Conservation (phyloP, 208 protist genomes). For the Leptomonas pyrrhocoris region DNA sequence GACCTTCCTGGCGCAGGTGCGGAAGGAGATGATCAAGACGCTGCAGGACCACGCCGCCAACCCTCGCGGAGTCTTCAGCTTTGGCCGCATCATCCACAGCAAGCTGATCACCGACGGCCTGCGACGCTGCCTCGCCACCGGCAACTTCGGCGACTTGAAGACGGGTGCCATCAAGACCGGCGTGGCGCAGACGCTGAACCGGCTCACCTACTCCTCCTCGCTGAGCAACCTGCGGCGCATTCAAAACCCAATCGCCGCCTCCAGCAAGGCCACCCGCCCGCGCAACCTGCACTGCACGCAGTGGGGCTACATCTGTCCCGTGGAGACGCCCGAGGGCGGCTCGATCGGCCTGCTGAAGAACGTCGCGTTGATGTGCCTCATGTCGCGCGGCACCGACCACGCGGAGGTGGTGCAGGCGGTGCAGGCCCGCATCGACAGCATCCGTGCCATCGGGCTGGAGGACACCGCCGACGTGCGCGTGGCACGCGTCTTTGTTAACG, state of each 20-base stretch:
- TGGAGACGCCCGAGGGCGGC: conserved; percentile 99
- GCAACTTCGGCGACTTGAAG: conserved; percentile 98
- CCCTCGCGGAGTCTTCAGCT: conserved; percentile 55
- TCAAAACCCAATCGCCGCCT: conserved; percentile 98
- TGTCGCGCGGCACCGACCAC: conserved; percentile 97
- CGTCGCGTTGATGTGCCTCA: conserved; percentile 97
- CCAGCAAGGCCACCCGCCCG: conserved; percentile 99
- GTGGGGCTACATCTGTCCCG: conserved; percentile 99
- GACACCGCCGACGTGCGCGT: conserved; percentile 72
- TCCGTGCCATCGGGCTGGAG: conserved; percentile 78
- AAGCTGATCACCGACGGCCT: conserved; percentile 96
- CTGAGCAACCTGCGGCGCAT: conserved; percentile 98
- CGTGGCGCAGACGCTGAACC: conserved; percentile 96
- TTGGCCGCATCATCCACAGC: conserved; percentile 93
- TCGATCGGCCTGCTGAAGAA: conserved; percentile 99
- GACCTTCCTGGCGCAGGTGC: conserved; percentile 98
- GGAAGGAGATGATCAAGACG: conserved; percentile 97
- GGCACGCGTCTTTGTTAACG: conserved; percentile 81
- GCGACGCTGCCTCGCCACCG: conserved; percentile 97
- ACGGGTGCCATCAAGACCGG: conserved; percentile 97
- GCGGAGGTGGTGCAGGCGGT: conserved; percentile 75
- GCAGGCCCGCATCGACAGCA: conserved; percentile 71
- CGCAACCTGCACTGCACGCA: conserved; percentile 97
- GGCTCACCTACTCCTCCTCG: conserved; percentile 98
- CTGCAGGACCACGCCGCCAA: conserved; percentile 73